These are phyloP conservation scores for Ceriops decandra DNA, from an alignment of 345 rosid species.

Conservation along the genomic window DNA sequence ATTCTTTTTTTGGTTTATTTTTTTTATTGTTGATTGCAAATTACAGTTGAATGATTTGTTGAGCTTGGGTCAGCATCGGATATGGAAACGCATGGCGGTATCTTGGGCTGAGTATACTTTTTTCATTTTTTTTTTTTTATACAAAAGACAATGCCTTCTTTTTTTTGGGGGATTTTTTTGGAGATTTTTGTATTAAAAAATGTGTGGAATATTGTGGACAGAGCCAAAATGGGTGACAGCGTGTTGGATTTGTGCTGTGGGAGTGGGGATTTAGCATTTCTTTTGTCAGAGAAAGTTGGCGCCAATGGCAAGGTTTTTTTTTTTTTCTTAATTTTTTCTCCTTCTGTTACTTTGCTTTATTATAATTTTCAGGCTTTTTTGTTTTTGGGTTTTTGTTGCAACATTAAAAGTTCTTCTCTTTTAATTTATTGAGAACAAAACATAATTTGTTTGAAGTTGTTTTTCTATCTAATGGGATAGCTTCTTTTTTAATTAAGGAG, in stretches of 20 bases:
- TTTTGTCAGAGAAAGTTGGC: slow-evolving; percentile 77
- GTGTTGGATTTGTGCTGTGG: slow-evolving; percentile 93
- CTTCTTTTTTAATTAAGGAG: neutral
- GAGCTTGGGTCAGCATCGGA: slow-evolving; percentile 80
- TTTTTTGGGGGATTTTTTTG: neutral
- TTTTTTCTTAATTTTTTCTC: neutral
- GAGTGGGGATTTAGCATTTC: slow-evolving; percentile 83
- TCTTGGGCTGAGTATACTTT: slow-evolving; percentile 55
- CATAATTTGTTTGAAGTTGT: no score
- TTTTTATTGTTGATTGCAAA: neutral
- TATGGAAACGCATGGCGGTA: slow-evolving; percentile 85
- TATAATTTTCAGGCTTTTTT: no score
- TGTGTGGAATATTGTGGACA: slow-evolving; percentile 22
- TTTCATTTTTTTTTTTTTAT: neutral
- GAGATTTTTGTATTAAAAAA: neutral
- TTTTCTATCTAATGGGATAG: neutral
- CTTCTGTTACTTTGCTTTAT: neutral
- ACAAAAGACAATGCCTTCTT: no score
- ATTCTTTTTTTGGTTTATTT: neutral
- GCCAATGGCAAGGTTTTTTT: slow-evolving; percentile 49
- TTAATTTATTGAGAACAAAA: no score
- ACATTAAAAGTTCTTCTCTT: no score
- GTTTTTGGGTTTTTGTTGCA: no score
- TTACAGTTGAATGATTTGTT: slow-evolving; percentile 71
- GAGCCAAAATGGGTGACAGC: slow-evolving; percentile 58